Evolutionary conservation across 2,329 filamentous ascomycete genomes (phyloP).

Genomic region (Neonectria neomacrospora): DNA sequence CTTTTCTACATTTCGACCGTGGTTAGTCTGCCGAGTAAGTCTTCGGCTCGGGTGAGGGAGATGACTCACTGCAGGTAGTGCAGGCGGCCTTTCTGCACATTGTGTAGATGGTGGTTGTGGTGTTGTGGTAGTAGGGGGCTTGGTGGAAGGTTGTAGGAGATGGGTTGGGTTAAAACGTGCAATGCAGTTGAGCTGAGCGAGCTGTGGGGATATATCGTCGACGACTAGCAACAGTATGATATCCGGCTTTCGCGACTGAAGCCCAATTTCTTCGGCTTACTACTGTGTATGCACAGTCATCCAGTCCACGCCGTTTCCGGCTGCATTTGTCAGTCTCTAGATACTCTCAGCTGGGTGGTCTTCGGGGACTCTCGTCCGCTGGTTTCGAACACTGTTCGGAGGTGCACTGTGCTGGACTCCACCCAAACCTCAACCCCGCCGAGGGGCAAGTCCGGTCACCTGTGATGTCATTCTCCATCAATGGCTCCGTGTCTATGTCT

Average conservation of each 20-base stretch:
- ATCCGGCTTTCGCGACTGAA: neutral
- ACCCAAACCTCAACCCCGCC: neutral
- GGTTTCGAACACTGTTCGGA: slow-evolving; percentile 14
- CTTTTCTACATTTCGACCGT: slow-evolving; percentile 34
- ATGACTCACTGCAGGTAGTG: slow-evolving; percentile 21
- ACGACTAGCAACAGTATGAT: neutral
- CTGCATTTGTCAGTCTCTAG: slow-evolving; percentile 4
- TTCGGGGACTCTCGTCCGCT: slow-evolving; percentile 5
- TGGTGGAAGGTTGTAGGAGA: neutral
- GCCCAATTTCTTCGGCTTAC: neutral
- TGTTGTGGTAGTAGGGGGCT: neutral
- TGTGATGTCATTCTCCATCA: slow-evolving; percentile 8
- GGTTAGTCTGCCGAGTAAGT: neutral
- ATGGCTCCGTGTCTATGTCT: neutral
- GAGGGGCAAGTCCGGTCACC: neutral
- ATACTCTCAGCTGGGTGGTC: neutral
- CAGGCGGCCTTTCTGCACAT: slow-evolving; percentile 28
- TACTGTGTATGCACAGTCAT: no score
- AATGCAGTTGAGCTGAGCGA: neutral
- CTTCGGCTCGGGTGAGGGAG: neutral
- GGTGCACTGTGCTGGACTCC: slow-evolving; percentile 18
- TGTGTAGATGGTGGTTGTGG: neutral
- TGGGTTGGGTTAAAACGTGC: neutral
- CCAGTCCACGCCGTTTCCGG: neutral
- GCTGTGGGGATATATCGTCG: neutral